Evolutionary conservation across 202 grass and related monocot species (phyloP).

Genomic region (Panicum virgatum): DNA sequence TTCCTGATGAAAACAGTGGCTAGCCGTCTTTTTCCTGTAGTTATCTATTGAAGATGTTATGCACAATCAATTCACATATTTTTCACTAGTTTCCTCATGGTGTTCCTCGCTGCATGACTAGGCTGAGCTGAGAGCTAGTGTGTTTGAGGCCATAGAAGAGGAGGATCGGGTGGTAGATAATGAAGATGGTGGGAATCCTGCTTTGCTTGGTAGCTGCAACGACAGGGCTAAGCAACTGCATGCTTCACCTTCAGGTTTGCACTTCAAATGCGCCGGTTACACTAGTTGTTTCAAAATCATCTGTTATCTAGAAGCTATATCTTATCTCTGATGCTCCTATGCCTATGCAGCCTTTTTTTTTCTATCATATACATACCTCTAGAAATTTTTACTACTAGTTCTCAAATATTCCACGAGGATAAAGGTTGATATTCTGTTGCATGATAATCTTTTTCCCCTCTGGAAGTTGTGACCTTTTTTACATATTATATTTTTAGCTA

Average conservation of each 20-base stretch:
- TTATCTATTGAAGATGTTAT: neutral
- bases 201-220: slow-evolving; percentile 91
- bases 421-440: neutral
- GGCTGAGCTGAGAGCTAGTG: slow-evolving; percentile 89
- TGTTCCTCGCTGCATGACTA: slow-evolving; percentile 43
- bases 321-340: neutral
- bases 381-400: neutral
- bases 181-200: slow-evolving; percentile 64
- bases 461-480: neutral
- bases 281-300: neutral
- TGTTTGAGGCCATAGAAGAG: slow-evolving; percentile 96
- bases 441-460: neutral
- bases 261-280: slow-evolving; percentile 3
- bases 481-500: neutral
- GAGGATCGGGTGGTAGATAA: slow-evolving; percentile 73
- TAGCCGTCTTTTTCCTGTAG: neutral
- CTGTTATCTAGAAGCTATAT: neutral
- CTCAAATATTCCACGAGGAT: neutral
- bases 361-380: neutral
- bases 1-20: neutral
- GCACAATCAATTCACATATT: neutral
- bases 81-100: slow-evolving; percentile 3
- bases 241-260: slow-evolving; percentile 84
- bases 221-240: slow-evolving; percentile 89
- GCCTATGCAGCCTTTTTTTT: slow-evolving; percentile 2